A percentile compares a stretch with the other conserved stretches of the same genome.
Evolutionary conservation across 2,329 filamentous ascomycete species (phyloP).

Genomic region (Alternaria arbusti): DNA sequence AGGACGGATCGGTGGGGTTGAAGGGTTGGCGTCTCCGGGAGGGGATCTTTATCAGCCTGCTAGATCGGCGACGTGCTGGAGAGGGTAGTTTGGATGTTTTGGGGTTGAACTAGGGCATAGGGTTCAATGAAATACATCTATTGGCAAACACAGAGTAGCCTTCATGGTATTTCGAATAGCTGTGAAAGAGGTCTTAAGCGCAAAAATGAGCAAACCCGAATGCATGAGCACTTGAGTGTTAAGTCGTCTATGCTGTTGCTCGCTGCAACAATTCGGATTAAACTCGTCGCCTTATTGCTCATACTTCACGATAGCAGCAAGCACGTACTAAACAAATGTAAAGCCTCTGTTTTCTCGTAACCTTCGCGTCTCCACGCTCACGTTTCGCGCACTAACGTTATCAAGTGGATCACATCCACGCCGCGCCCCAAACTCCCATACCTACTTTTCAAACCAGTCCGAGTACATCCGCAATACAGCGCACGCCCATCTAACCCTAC

Average conservation of each 20-base stretch:
- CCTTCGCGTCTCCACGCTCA: background rate
- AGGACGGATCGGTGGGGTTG: background rate
- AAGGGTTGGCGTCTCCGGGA: background rate
- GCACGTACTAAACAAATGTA: background rate
- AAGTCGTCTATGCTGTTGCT: background rate
- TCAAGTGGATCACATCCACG: background rate
- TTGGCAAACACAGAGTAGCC: no score
- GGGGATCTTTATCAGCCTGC: background rate
- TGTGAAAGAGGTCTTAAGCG: background rate
- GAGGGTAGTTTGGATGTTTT: background rate
- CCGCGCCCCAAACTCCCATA: background rate
- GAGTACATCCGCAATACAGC: background rate
- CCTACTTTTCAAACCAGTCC: background rate
- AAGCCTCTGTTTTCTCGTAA: background rate
- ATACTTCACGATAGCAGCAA: background rate
- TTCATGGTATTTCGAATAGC: no score
- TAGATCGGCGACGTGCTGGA: background rate
- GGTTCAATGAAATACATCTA: no score
- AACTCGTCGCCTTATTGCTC: background rate
- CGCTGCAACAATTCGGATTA: background rate
- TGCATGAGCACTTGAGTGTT: background rate
- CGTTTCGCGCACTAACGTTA: background rate
- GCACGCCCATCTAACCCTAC: background rate
- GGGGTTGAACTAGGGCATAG: background rate
- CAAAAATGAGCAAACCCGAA: background rate